Conservation (phyloP, 75 land plant species). For the Cryptomeria japonica region DNA sequence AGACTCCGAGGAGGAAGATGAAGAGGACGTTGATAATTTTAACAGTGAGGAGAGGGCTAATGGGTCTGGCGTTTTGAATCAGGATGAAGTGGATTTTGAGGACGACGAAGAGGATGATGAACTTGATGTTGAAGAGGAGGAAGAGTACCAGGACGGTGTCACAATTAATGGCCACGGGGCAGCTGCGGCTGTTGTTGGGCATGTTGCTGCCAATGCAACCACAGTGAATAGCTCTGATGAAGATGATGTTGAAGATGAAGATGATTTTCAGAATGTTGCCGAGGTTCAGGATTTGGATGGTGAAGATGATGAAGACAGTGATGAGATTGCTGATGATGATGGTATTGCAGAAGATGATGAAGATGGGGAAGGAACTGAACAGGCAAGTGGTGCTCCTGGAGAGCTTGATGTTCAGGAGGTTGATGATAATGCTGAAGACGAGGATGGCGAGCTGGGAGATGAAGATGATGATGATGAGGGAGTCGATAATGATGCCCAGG, state of each 20-base stretch:
- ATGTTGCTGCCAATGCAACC: slow-evolving; percentile 9
- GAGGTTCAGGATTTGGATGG: slow-evolving; percentile 8
- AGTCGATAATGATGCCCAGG: slow-evolving; percentile 19
- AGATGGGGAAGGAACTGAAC: slow-evolving; percentile 19
- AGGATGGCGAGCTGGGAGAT: slow-evolving; percentile 27
- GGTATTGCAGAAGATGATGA: slow-evolving; percentile 26
- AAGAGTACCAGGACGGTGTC: slow-evolving; percentile 20
- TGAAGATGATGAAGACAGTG: slow-evolving; percentile 19
- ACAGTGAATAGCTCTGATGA: slow-evolving; percentile 8
- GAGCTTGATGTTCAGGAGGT: slow-evolving; percentile 28
- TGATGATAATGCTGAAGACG: slow-evolving; percentile 21
- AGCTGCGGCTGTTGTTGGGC: slow-evolving; percentile 30
- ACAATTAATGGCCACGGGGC: slow-evolving; percentile 29
- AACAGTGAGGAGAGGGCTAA: slow-evolving; percentile 27
- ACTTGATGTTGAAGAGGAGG: slow-evolving; percentile 30
- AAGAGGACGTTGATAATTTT: slow-evolving; percentile 30
- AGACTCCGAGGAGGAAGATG: slow-evolving; percentile 28
- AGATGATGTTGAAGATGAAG: slow-evolving; percentile 12
- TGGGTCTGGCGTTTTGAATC: slow-evolving; percentile 13
- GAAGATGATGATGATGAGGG: slow-evolving; percentile 18
- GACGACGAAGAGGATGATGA: slow-evolving; percentile 27
- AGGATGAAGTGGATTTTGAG: slow-evolving; percentile 16
- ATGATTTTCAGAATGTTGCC: background rate
- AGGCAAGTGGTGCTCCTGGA: slow-evolving; percentile 24
- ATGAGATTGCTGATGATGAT: slow-evolving; percentile 22